Base-by-base conservation (phyloP, 257 asterid genomes). In the Gentiana straminea region DNA sequence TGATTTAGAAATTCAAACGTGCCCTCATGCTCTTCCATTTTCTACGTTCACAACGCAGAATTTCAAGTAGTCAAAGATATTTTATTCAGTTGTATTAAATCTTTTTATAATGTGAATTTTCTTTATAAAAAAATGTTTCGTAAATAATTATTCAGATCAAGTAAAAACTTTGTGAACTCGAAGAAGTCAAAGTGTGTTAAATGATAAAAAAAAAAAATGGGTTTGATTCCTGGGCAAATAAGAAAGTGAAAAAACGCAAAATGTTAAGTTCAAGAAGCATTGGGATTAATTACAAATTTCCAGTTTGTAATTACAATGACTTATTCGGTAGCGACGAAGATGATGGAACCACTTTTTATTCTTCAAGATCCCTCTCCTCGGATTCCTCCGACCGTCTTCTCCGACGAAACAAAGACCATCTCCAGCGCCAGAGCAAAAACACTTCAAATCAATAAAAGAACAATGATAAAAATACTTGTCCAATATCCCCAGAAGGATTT, bases 11-110 rank as follows among this genome's bases (percentile, higher is more conserved):
- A 83, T 83, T 32, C 81, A 70, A 9, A 76, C 60, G 41, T 79
- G 83, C 64, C 86, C 86, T 33, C 90, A 80, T 9, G 79, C 59
- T 1, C 70, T 84, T 24, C 90, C 86, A 47, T 60, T 64, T 39
- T 54, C 78, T 2, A 79, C 78, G 3, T 67, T 67, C 41, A 58
- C 68, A 52, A 37, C 59, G 65, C 60, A 1, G 44, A 64, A 33
- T 4, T 54, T 52, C 48, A 64, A 44, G 5, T 51, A 35, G 49
- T 51, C 32, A 41, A 7, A 24, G 13, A 57, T 34, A 37, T 62
- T 51, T 24, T 0, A 24, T 24, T 24, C 24, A 24, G 24, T 24
- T 24, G 24, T 24, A 24, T 24, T 24, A 24, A 24, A 24, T 24
- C 24, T 24, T 24, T 24, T 24, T 24, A 24, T 24, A 24, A 24